Evolutionary conservation across 257 asterid genomes (phyloP).

Genomic region (Penstemon davidsonii): DNA sequence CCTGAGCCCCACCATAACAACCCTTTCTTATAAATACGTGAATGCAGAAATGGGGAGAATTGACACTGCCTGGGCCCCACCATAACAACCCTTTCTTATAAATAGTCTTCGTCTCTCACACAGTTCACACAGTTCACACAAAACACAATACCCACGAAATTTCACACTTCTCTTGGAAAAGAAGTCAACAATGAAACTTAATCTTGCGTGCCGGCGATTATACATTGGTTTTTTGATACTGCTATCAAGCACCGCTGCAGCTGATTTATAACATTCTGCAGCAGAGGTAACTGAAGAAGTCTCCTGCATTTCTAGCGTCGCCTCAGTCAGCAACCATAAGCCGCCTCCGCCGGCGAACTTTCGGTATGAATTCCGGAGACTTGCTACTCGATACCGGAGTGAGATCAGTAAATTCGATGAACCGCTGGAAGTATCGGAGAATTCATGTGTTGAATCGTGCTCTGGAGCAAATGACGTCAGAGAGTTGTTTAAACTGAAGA

Average conservation of each 20-base stretch:
- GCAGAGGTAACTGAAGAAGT: constrained; percentile 27
- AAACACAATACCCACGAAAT: constrained; percentile 26
- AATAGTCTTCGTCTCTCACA: too few species aligned
- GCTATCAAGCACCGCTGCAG: not conserved
- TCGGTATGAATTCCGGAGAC: constrained; percentile 35
- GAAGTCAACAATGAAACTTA: constrained; percentile 48
- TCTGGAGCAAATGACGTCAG: constrained; percentile 42
- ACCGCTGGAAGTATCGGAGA: constrained; percentile 50
- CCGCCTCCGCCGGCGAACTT: constrained; percentile 22
- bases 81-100: constrained; percentile 40
- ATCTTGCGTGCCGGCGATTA: constrained; percentile 45
- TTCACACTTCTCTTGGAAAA: constrained; percentile 4
- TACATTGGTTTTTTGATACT: constrained; percentile 46
- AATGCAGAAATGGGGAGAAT: constrained; percentile 9
- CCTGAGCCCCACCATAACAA: too few species aligned
- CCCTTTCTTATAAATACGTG: constrained; percentile 16
- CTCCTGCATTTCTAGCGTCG: constrained; percentile 50
- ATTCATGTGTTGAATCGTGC: constrained; percentile 78
- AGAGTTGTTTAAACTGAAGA: constrained; percentile 38
- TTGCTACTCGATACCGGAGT: constrained; percentile 37
- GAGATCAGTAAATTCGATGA: too few species aligned
- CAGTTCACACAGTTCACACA: too few species aligned
- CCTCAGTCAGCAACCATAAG: constrained; percentile 41
- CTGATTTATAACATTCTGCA: constrained; percentile 28
- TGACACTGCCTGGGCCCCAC: constrained; percentile 29